Evolutionary conservation across 2,329 filamentous ascomycete genomes (phyloP).

Genomic region (Penicillium palitans): DNA sequence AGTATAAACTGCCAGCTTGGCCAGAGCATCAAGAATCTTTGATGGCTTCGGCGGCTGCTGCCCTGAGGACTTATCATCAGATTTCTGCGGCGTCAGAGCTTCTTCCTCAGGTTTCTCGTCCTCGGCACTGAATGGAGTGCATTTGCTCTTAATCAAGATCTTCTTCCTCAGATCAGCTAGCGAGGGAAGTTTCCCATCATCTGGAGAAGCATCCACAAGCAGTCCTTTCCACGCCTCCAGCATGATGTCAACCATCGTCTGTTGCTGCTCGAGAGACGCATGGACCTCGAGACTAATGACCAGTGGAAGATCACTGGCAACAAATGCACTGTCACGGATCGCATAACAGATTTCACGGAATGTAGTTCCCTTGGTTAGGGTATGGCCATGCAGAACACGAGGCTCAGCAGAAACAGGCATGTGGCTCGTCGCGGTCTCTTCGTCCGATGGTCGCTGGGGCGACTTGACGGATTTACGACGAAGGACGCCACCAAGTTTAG

Average conservation of each 20-base stretch:
- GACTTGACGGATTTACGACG: constrained; percentile 21
- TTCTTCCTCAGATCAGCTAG: constrained; percentile 73
- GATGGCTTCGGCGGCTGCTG: constrained; percentile 40
- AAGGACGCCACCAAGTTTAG: constrained; percentile 24
- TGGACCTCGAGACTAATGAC: constrained; percentile 95
- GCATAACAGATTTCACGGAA: constrained; percentile 85
- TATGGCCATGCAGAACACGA: constrained; percentile 82
- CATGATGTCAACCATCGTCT: constrained; percentile 93
- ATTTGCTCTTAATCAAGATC: constrained; percentile 82
- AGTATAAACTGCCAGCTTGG: constrained; percentile 79
- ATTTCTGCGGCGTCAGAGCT: constrained; percentile 7
- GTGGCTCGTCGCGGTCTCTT: constrained; percentile 6
- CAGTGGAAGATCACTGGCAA: constrained; percentile 72
- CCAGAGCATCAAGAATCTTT: constrained; percentile 71
- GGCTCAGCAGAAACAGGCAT: constrained; percentile 60
- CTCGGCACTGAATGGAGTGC: constrained; percentile 51
- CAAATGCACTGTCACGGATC: constrained; percentile 76
- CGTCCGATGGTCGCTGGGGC: background rate
- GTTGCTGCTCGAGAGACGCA: constrained; percentile 76
- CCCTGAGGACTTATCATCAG: background rate
- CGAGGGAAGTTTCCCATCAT: constrained; percentile 58
- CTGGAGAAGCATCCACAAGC: constrained; percentile 64
- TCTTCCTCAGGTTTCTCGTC: constrained; percentile 28
- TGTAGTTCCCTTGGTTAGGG: constrained; percentile 78
- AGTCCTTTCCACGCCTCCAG: constrained; percentile 77